These are phyloP conservation scores for Hirschioporus abietinus DNA, from an alignment of 768 basidiomycete genomes.

Conservation along the genomic window DNA sequence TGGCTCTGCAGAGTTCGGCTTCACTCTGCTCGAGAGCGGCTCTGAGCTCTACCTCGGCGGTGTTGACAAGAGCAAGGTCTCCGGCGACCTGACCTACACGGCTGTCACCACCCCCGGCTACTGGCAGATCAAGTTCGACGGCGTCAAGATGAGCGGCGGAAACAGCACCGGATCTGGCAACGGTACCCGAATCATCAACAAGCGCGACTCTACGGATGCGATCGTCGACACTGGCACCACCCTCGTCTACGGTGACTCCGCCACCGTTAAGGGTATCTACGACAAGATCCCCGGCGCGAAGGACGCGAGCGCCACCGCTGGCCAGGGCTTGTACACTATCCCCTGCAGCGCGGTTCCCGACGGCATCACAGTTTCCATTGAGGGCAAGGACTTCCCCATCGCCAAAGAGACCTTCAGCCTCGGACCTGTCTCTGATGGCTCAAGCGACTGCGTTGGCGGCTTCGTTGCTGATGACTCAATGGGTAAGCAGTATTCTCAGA, in stretches of 20 bases:
- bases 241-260: slow-evolving; percentile 24
- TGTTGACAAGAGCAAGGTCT: slow-evolving; percentile 17
- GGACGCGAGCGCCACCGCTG: slow-evolving; percentile 12
- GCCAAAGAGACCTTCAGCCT: slow-evolving; percentile 30
- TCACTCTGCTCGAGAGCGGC: slow-evolving; percentile 31
- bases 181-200: background rate
- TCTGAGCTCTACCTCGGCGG: slow-evolving; percentile 25
- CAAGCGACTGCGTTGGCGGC: slow-evolving; percentile 6
- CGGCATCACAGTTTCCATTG: slow-evolving; percentile 43
- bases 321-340: slow-evolving; percentile 19
- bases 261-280: slow-evolving; percentile 21
- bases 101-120: slow-evolving; percentile 28
- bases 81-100: slow-evolving; percentile 19
- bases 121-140: slow-evolving; percentile 28
- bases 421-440: slow-evolving; percentile 21
- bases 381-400: slow-evolving; percentile 38
- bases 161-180: slow-evolving; percentile 7
- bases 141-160: slow-evolving; percentile 19
- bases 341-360: slow-evolving; percentile 37
- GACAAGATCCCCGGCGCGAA: slow-evolving; percentile 20
- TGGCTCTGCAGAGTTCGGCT: slow-evolving; percentile 36
- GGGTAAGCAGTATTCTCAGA: background rate
- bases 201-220: slow-evolving; percentile 18
- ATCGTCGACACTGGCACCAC: slow-evolving; percentile 35
- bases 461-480: slow-evolving; percentile 15